Conservation (phyloP, 2,329 filamentous ascomycete species). For the Dichotomopilus funicola region DNA sequence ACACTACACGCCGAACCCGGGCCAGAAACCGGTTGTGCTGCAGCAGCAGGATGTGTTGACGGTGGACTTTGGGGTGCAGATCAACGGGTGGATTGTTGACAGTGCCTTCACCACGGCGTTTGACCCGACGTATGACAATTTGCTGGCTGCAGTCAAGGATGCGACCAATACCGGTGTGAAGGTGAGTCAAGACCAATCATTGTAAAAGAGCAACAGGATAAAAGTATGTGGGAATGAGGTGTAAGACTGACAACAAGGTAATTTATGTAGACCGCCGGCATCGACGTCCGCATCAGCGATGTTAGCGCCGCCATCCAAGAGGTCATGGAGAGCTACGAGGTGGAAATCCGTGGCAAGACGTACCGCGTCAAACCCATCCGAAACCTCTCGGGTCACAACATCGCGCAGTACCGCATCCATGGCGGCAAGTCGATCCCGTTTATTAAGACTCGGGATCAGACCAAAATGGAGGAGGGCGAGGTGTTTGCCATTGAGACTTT, state of each 20-base stretch:
- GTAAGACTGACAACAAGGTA: background rate
- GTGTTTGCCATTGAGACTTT: slow-evolving; percentile 98
- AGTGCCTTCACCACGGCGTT: slow-evolving; percentile 75
- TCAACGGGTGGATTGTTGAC: slow-evolving; percentile 75
- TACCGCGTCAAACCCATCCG: slow-evolving; percentile 79
- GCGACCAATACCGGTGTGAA: slow-evolving; percentile 81
- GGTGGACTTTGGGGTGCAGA: slow-evolving; percentile 75
- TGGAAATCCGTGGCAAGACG: slow-evolving; percentile 71
- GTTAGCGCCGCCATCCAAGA: slow-evolving; percentile 82
- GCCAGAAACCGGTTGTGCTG: slow-evolving; percentile 65
- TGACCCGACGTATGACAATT: slow-evolving; percentile 66
- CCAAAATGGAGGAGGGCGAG: slow-evolving; percentile 97
- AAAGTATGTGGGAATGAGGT: too few species aligned
- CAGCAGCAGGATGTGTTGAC: slow-evolving; percentile 72
- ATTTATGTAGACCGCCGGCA: slow-evolving; percentile 57
- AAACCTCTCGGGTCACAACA: slow-evolving; percentile 85
- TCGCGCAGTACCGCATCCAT: slow-evolving; percentile 83
- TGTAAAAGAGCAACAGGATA: background rate
- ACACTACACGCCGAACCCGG: slow-evolving; percentile 77
- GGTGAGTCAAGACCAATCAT: slow-evolving; percentile 30
- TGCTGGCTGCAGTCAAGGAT: slow-evolving; percentile 65
- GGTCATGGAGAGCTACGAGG: slow-evolving; percentile 87
- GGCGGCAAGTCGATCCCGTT: slow-evolving; percentile 91
- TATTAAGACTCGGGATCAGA: slow-evolving; percentile 78
- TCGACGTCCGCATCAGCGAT: slow-evolving; percentile 82